Evolutionary conservation across 1,139 yeast species (phyloP), one percentile per base, ranked within the genome.

Genomic region (Martiniozyma asiatica): DNA sequence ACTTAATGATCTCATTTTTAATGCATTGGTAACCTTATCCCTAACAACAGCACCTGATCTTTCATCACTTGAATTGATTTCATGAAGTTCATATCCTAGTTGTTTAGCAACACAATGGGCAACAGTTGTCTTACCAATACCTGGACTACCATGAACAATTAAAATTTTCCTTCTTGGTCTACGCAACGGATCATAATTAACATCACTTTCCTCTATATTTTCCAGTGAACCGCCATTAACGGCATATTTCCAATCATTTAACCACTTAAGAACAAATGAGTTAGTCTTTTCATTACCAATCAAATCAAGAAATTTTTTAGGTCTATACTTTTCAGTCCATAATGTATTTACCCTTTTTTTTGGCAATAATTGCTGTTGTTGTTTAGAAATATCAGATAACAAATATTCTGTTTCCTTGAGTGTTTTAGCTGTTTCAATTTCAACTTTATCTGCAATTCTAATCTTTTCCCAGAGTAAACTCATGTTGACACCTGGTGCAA

Each of bases 61-160:
- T 42, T 76, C 87, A 51, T 89, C 95, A 43, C 94, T 76, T 1
- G 98, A 96, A 54, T 89, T 89, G 40, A 87, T 65, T 48, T 89
- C 98, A 44, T 80, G 67, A 0, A 81, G 69, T 29, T 73, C 71
- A 50, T 79, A 89, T 0, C 94, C 94, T 27, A 81, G 68, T 41
- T 82, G 94, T 30, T 65, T 66, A 4, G 94, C 94, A 22, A 85
- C 66, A 2, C 84, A 68, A 50, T 87, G 95, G 0, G 92, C 85
- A 3, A 85, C 76, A 0, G 93, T 73, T 0, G 98, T 89, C 51
- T 89, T 89, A 6, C 98, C 98, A n/a, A 81, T 66, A 1, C 98
- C 98, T 1, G 95, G 87, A 0, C 96, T 93, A 0, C 98, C 98
- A 49, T 79, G 84, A 3, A 89, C 66, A 29, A 89, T 57, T 23